A percentile compares a stretch with the other conserved stretches of the same genome.
phyloP scores from a whole-genome alignment of 257 asterid species.

The Cordia subcordata region DNA sequence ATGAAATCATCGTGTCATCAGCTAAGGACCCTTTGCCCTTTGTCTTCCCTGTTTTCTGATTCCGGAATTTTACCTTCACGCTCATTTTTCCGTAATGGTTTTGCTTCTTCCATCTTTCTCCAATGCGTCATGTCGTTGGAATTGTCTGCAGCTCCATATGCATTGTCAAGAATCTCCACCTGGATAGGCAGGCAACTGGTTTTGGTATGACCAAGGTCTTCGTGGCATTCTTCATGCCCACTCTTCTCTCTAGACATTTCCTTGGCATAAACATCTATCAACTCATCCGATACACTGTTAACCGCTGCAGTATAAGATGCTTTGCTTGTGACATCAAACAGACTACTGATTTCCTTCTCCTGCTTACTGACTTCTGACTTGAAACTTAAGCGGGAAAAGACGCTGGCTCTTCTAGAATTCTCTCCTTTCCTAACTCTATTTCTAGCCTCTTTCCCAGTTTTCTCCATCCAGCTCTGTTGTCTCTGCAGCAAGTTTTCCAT shows the following conservation, averaged over 20 bases:
- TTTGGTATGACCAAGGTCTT: not conserved
- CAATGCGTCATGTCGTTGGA: not conserved
- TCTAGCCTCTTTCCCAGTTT: not conserved
- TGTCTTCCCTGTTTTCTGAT: too few species aligned
- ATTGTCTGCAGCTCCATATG: not conserved
- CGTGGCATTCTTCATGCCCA: not conserved
- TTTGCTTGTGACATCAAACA: not conserved
- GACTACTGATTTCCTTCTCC: not conserved
- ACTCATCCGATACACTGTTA: not conserved
- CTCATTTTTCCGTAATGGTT: not conserved
- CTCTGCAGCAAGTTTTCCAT: not conserved
- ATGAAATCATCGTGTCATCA: too few species aligned
- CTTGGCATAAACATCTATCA: not conserved
- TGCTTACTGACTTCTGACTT: not conserved
- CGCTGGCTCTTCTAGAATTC: not conserved
- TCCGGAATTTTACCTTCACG: not conserved
- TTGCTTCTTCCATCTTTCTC: not conserved
- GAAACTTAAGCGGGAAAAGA: not conserved
- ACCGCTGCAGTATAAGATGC: not conserved
- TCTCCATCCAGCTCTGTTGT: not conserved
- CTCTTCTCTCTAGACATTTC: not conserved
- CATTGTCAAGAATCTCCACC: not conserved
- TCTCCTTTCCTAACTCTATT: not conserved
- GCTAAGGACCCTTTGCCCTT: too few species aligned
- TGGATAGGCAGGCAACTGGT: not conserved